Base-by-base conservation (phyloP, 2,329 filamentous ascomycete species). In the Dendrostoma leiphaemia region DNA sequence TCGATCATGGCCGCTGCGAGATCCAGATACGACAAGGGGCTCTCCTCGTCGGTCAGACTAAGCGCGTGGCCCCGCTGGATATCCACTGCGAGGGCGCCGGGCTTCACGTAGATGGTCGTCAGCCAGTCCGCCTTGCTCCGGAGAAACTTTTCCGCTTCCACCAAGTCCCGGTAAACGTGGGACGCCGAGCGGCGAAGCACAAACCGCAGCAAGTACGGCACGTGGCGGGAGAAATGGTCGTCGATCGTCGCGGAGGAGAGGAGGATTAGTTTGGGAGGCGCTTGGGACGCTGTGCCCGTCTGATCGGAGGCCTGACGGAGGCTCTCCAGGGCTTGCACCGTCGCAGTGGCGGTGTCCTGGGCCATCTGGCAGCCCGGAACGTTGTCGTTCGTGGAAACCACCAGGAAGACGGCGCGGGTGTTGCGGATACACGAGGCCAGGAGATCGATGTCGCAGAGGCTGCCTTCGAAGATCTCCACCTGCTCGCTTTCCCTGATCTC, bases 1-100 rank as follows among this genome's bases (percentile, higher is more conserved):
- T 80, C 75, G 17, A 79, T 65, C 78, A 80, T 80, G 1, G 61
- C 76, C 1, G 72, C 75, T 1, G 74, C 68, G 15, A 79, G 59
- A 59, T 79, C 77, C 4, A 73, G 35, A 46, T 74, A 80, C 1
- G 64, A 68, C 2, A 80, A 28, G 26, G 69, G 69, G 4, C 64
- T 69, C 48, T 74, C 65, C 47, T 74, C 62, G 6, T 32, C 41
- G 8, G 70, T 62, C 1, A 74, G 51, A 21, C 61, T 74, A 15
- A 80, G 59, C 41, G 48, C 54, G 59, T 80, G 73, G 3, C 76
- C 77, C 0, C 69, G 62, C 57, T 66, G 63, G 2, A 64, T 45
- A 53, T 75, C 73, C 3, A 64, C 49, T 7, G 67, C 64, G 23
- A 77, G 60, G 0, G 64, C 73, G 3, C 65, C 74, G 1, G 74